These are phyloP conservation scores for Penicillium sp. DNA, from an alignment of 2,329 filamentous ascomycete genomes.

Conservation along the genomic window DNA sequence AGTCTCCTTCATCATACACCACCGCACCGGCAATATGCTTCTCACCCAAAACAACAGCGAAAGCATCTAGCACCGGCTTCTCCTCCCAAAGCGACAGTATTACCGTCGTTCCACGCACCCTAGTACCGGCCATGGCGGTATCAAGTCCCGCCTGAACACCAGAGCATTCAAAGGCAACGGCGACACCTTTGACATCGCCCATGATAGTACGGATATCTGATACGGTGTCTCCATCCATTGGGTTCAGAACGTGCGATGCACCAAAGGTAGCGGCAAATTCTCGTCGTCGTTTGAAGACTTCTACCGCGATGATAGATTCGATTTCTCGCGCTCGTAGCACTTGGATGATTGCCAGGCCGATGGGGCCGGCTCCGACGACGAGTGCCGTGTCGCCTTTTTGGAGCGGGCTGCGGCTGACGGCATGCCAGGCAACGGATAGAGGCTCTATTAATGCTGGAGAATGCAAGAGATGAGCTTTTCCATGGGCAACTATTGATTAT, in stretches of 20 bases:
- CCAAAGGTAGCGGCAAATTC: slow-evolving; percentile 60
- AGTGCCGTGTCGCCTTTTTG: slow-evolving; percentile 54
- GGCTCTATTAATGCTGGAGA: slow-evolving; percentile 62
- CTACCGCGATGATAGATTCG: slow-evolving; percentile 60
- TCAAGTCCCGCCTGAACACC: slow-evolving; percentile 59
- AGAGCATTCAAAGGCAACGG: slow-evolving; percentile 65
- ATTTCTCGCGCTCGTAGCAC: slow-evolving; percentile 58
- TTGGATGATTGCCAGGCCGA: slow-evolving; percentile 64
- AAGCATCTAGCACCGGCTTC: slow-evolving; percentile 57
- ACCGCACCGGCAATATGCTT: slow-evolving; percentile 54
- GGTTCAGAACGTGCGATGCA: slow-evolving; percentile 59
- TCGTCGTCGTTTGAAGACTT: slow-evolving; percentile 57
- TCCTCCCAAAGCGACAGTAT: slow-evolving; percentile 68
- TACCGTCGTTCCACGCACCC: slow-evolving; percentile 59
- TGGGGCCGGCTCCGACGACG: slow-evolving; percentile 65
- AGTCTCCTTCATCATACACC: slow-evolving; percentile 58
- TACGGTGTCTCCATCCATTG: slow-evolving; percentile 52
- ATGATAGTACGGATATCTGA: slow-evolving; percentile 53
- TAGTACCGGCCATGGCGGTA: slow-evolving; percentile 54
- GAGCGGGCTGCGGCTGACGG: slow-evolving; percentile 56
- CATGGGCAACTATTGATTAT: slow-evolving; percentile 14
- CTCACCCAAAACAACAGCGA: slow-evolving; percentile 58
- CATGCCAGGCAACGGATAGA: slow-evolving; percentile 67
- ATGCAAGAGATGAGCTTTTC: slow-evolving; percentile 14
- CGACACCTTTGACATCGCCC: slow-evolving; percentile 49